A percentile compares a stretch with the other conserved stretches of the same genome.
These are phyloP conservation scores for Rhynchospora breviuscula DNA, from an alignment of 176 grass and related monocot genomes.

Conservation along the genomic window DNA sequence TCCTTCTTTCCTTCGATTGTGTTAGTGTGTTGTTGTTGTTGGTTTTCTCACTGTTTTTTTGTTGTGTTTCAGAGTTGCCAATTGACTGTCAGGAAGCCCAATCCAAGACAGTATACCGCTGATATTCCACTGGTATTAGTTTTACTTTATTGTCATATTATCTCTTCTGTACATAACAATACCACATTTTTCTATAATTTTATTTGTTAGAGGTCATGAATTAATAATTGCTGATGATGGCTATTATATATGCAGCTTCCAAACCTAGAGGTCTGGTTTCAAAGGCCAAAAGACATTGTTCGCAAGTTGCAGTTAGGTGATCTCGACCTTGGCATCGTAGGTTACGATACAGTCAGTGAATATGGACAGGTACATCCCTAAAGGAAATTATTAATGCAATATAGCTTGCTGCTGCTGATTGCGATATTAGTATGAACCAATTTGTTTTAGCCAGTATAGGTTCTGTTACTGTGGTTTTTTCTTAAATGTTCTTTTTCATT, in stretches of 20 bases:
- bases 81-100: constrained; percentile 59
- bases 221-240: neutral
- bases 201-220: neutral
- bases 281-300: constrained; percentile 93
- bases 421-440: neutral
- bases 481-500: neutral
- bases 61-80: constrained; percentile 66
- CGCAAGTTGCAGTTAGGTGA: constrained; percentile 76
- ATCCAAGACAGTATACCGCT: constrained; percentile 85
- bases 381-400: neutral
- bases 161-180: too few relatives aligned
- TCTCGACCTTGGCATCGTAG: constrained; percentile 84
- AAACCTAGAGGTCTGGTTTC: constrained; percentile 95
- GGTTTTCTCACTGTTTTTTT: neutral
- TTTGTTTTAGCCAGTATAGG: neutral
- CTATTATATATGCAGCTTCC: constrained; percentile 44
- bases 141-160: too few relatives aligned
- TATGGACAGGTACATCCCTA: constrained; percentile 43
- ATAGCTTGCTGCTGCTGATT: neutral
- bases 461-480: neutral
- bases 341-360: constrained; percentile 85
- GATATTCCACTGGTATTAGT: constrained; percentile 89
- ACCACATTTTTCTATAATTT: too few relatives aligned
- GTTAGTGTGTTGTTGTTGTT: neutral
- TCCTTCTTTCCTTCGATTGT: neutral